Conservation (phyloP, 2,329 filamentous ascomycete species). For the Claviceps africana region DNA sequence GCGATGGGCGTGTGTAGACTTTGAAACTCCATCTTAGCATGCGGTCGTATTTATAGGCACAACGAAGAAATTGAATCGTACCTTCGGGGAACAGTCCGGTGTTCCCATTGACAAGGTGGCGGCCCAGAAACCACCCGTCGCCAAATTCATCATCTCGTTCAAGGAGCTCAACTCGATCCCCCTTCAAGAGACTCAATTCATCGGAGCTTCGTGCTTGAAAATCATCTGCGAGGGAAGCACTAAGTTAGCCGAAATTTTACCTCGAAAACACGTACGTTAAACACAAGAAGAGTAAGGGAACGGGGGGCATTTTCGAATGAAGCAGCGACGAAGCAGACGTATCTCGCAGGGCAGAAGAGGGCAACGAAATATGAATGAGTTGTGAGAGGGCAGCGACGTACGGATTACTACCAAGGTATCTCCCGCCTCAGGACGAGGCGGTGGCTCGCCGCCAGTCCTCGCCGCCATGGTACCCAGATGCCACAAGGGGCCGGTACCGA, state of each 20-base stretch:
- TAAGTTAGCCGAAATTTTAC: conserved; percentile 1
- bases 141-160: conserved; percentile 82
- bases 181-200: conserved; percentile 77
- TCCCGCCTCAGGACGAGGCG: conserved; percentile 43
- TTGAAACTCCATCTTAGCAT: conserved; percentile 13
- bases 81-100: conserved; percentile 76
- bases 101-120: conserved; percentile 57
- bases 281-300: neutral
- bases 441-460: conserved; percentile 21
- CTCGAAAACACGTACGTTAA: neutral
- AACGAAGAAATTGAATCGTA: conserved; percentile 19
- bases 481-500: neutral
- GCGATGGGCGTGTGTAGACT: conserved; percentile 50
- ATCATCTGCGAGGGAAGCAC: conserved; percentile 48
- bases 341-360: neutral
- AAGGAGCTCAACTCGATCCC: conserved; percentile 68
- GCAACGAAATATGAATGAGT: conserved; percentile 12
- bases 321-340: neutral
- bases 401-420: conserved; percentile 59
- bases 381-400: conserved; percentile 28
- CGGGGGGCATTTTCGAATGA: neutral
- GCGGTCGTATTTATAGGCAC: conserved; percentile 5
- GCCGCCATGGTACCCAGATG: conserved; percentile 25
- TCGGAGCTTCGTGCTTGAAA: conserved; percentile 85
- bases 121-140: conserved; percentile 73